Conservation (phyloP, 2,329 filamentous ascomycete genomes). For the Phoma sp. region DNA sequence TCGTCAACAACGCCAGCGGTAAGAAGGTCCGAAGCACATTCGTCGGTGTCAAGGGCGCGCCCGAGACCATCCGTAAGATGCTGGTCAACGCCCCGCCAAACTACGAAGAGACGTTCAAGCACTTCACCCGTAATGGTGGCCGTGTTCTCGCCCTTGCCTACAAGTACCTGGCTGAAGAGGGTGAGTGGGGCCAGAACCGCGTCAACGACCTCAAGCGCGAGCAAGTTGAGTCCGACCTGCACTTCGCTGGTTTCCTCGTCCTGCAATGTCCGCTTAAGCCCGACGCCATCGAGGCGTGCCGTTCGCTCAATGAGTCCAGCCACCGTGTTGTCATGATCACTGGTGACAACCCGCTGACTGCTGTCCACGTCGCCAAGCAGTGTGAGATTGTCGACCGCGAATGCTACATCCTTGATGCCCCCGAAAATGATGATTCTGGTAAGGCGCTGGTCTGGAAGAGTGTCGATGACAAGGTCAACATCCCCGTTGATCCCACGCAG, state of each 20-base stretch:
- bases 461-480: slow-evolving; percentile 86
- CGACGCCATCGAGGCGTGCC: slow-evolving; percentile 90
- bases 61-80: slow-evolving; percentile 96
- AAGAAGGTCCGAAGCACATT: slow-evolving; percentile 85
- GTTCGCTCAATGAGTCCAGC: slow-evolving; percentile 98
- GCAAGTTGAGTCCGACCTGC: slow-evolving; percentile 81
- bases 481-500: slow-evolving; percentile 82
- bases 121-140: slow-evolving; percentile 94
- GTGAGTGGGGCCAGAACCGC: slow-evolving; percentile 79
- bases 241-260: slow-evolving; percentile 94
- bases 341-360: slow-evolving; percentile 95
- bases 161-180: slow-evolving; percentile 83
- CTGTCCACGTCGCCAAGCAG: slow-evolving; percentile 91
- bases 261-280: slow-evolving; percentile 96
- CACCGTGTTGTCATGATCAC: slow-evolving; percentile 99
- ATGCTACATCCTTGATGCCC: slow-evolving; percentile 91
- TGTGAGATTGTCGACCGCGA: slow-evolving; percentile 98
- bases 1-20: slow-evolving; percentile 72
- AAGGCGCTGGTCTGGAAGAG: slow-evolving; percentile 91
- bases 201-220: slow-evolving; percentile 96
- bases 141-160: slow-evolving; percentile 93
- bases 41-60: slow-evolving; percentile 93
- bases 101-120: slow-evolving; percentile 98
- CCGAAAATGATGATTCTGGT: slow-evolving; percentile 83
- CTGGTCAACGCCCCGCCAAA: slow-evolving; percentile 79